Base-by-base conservation (phyloP, 352 stramenopile species). In the Thraustochytrium sp. region DNA sequence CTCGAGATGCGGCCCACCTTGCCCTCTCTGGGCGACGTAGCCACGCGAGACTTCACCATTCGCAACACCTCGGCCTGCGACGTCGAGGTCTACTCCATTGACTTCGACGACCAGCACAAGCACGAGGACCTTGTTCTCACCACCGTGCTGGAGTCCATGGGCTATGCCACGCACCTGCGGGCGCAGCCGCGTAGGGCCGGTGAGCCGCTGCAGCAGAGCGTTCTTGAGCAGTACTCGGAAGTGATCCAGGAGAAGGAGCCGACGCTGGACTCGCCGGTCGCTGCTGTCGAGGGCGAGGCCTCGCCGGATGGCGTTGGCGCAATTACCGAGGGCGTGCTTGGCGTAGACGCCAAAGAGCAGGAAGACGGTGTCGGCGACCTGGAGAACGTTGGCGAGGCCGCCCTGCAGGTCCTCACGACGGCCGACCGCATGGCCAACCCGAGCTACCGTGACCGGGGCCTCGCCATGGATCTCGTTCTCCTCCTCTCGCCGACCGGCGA, bases 1-100 rank as follows among this genome's bases (percentile, higher is more conserved):
- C 80, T 96, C 26, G 89, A 96, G 42, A 86, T 98, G 37, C 91
- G 92, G 0, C 92, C 94, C 3, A 89, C 97, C 13, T 85, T 98
- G 34, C 94, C 94, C 40, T 94, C 89, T 38, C 56, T 31, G 4
- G 55, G 51, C 16, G 63, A 83, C 49, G 76, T 62, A n/a, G 62
- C 84, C 8, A 75, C 87, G 0, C 78, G 87, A 13, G 85, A 93
- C 53, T 89, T 98, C 5, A 90, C 91, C 23, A 91, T 98, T 59
- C 84, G 84, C 0, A 98, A 98, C 83, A 89, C 95, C 42, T 94
- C 91, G 5, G 89, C 96, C 36, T 94, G 94, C 49, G 74, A 90
- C 0, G 87, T 98, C 3, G 94, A 98, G 84, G 90, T 98, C 8
- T 97, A 82, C 61, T 88, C 86, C 18, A 31, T 88, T 13, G 85